Evolutionary conservation across 2,329 filamentous ascomycete species (phyloP), one percentile per base, ranked within the genome.

Genomic region (Fusarium anguioides): DNA sequence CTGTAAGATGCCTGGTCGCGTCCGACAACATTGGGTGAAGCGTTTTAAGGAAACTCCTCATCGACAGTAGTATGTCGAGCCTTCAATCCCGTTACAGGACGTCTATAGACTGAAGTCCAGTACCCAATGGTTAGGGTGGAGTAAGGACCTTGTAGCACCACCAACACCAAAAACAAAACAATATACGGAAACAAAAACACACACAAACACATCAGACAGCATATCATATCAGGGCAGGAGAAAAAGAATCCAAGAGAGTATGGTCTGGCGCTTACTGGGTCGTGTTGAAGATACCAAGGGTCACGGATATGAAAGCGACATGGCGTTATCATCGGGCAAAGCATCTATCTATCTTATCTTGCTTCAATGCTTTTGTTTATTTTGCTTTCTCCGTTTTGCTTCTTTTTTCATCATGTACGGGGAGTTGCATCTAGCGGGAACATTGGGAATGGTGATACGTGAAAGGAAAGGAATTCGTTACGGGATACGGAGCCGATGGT

Each of bases 1-100:
- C 66, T 87, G 85, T 78, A 88, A 88, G 77, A 88, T 88, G 84
- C 83, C 85, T 0, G 75, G 79, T 4, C 72, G 75, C 12, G 75
- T 88, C 61, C 79, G 86, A 45, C 79, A 81, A 60, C 85, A 88
- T 68, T 88, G 86, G 86, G 82, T 88, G 4, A 82, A 80, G 69
- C 76, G 83, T 53, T 76, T 87, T 53, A 75, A 84, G 24, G 85
- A 87, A 65, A 27, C 54, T 8, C 58, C 61, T 10, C 50, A 68
- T 37, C 53, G 52, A 29, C 24, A 45, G 39, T 69, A 57, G 45
- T n/a, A 41, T 39, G 9, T 35, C 27, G 27, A 33, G 17, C 17
- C 35, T n/a, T 27, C 6, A 8, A 15, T n/a, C n/a, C 27, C 20
- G 4, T 7, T 14, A 10, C 8, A 12, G 40, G 47, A 17, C 12